These are phyloP conservation scores for Botrytis deweyae DNA, from an alignment of 2,329 filamentous ascomycete genomes.

Conservation along the genomic window DNA sequence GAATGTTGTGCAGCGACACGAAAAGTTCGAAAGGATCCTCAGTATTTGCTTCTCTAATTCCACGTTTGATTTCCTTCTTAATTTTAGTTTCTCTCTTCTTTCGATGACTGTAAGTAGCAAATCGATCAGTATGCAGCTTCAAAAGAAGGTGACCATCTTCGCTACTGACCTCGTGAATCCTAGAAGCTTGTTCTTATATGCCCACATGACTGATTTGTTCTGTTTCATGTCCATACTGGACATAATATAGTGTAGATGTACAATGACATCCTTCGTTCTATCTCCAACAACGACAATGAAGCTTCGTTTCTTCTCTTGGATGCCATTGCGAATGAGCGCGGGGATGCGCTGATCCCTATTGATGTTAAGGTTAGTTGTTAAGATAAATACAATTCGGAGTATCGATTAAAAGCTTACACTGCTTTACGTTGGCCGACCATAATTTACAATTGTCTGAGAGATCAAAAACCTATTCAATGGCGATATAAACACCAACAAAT, in stretches of 20 bases:
- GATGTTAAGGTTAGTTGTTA: neutral
- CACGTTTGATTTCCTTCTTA: constrained; percentile 95
- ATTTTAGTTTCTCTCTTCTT: constrained; percentile 99
- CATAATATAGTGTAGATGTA: constrained; percentile 92
- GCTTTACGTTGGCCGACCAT: constrained; percentile 36
- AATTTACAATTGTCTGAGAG: constrained; percentile 2
- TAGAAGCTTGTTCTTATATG: constrained; percentile 96
- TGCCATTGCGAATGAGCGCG: constrained; percentile 85
- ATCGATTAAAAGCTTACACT: constrained; percentile 30
- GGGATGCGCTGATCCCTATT: constrained; percentile 83
- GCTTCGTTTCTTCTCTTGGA: constrained; percentile 94
- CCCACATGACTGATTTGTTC: constrained; percentile 96
- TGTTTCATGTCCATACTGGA: constrained; percentile 86
- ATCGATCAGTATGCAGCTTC: constrained; percentile 19
- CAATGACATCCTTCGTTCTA: constrained; percentile 92
- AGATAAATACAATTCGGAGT: constrained; percentile 20
- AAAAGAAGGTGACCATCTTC: constrained; percentile 22
- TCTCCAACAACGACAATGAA: constrained; percentile 98
- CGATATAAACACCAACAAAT: constrained; percentile 26
- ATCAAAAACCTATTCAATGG: constrained; percentile 27
- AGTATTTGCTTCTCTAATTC: constrained; percentile 85
- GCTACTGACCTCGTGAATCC: constrained; percentile 73
- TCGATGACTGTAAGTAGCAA: constrained; percentile 63
- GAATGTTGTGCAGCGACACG: constrained; percentile 92
- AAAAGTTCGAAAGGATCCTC: constrained; percentile 98